A percentile compares a stretch with the other conserved stretches of the same genome.
Evolutionary conservation across 768 basidiomycete species (phyloP).

Genomic region (Nidularia sp.): DNA sequence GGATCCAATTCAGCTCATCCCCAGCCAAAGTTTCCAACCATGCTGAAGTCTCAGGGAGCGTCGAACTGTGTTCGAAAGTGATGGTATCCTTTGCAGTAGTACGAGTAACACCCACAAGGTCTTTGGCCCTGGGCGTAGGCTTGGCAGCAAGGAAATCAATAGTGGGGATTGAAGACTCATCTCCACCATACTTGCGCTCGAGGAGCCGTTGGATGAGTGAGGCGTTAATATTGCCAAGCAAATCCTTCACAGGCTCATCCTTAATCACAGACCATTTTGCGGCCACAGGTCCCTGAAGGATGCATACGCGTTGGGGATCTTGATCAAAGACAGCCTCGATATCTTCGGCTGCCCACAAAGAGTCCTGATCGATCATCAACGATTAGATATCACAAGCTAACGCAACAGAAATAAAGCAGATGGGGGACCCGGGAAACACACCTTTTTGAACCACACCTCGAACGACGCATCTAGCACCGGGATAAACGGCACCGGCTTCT

Average conservation of each 20-base stretch:
- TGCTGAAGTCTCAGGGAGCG: conserved; percentile 52
- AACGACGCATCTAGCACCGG: conserved; percentile 91
- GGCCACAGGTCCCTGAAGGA: conserved; percentile 95
- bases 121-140: conserved; percentile 27
- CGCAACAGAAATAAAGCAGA: conserved; percentile 4
- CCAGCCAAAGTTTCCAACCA: conserved; percentile 91
- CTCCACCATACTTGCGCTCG: conserved; percentile 72
- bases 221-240: conserved; percentile 84
- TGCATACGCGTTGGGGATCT: conserved; percentile 96
- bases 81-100: conserved; percentile 38
- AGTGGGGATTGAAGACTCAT: conserved; percentile 69
- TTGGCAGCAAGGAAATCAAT: conserved; percentile 75
- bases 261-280: conserved; percentile 83
- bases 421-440: conserved; percentile 25
- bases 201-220: conserved; percentile 77
- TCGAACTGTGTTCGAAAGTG: conserved; percentile 45
- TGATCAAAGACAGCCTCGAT: conserved; percentile 99
- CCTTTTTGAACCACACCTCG: conserved; percentile 99
- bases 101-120: conserved; percentile 35
- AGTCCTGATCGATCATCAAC: conserved; percentile 55
- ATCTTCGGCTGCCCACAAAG: conserved; percentile 96
- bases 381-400: conserved; percentile 6
- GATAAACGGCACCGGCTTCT: conserved; percentile 98
- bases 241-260: conserved; percentile 91
- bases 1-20: conserved; percentile 77